Percentiles rank a stretch among this genome's conserved stretches.
Conservation (phyloP, 352 stramenopile species). For the Stramenopiles sp. region DNA sequence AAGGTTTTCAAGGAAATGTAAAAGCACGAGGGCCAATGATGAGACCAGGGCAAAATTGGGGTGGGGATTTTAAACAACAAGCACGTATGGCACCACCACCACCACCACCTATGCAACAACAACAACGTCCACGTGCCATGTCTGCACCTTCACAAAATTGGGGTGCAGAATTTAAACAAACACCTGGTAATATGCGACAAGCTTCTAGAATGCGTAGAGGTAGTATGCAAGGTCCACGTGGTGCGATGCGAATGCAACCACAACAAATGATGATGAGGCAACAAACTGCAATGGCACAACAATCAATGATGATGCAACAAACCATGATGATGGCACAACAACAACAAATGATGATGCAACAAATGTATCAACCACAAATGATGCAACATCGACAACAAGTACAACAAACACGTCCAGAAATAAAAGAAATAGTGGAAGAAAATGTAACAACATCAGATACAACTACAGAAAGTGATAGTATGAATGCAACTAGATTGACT, state of each 20-base stretch:
- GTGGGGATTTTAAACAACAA: background rate
- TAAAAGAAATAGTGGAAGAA: background rate
- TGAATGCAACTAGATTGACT: too few relatives aligned
- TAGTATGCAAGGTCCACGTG: too few relatives aligned
- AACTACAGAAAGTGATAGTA: too few relatives aligned
- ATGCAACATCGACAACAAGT: background rate
- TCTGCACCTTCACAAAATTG: too few relatives aligned
- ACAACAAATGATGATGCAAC: background rate
- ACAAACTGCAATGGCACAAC: too few relatives aligned
- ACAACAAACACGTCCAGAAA: background rate
- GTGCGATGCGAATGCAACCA: too few relatives aligned
- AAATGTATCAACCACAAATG: background rate
- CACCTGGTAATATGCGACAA: too few relatives aligned
- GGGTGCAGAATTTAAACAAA: too few relatives aligned
- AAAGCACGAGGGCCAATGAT: background rate
- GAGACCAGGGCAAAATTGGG: background rate
- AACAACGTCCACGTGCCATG: too few relatives aligned
- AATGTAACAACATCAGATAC: background rate
- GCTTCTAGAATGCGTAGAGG: too few relatives aligned
- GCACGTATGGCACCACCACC: background rate
- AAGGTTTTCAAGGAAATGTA: background rate
- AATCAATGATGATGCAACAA: background rate
- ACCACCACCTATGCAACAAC: background rate
- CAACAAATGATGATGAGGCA: background rate
- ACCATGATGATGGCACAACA: background rate